Base-by-base conservation (phyloP, 2,329 filamentous ascomycete genomes). In the Cyclaneusma minus region DNA sequence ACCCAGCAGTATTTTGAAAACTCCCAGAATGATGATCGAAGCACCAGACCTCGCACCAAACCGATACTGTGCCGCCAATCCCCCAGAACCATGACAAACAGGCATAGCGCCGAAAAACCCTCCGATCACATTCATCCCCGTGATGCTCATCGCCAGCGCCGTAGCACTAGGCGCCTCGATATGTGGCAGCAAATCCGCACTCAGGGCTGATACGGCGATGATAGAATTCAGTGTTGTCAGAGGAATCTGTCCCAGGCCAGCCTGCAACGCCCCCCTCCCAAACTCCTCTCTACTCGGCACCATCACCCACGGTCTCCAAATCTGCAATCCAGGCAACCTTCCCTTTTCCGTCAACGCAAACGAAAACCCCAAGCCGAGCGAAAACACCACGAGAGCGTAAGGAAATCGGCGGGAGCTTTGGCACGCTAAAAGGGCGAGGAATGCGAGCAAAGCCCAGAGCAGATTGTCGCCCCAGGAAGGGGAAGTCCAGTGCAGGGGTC, bases 91-190 rank as follows among this genome's bases (percentile, higher is more conserved):
- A 47, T 95, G 89, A 45, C 89, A 95, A 4, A 89, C 73, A 3
- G 87, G 89, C 89, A 94, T 95, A 4, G 78, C 79, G 24, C 85
- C 85, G 42, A 93, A 91, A 80, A 82, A 92, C 42, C 81, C 85
- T 10, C 79, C 78, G 1, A 78, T 49, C 3, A 94, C 56, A 46
- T 95, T 95, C 69, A 93, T 91, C 2, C 60, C 42, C 1, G 76
- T 74, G 4, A 95, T 81, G 29, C 82, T 92, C 32, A 85, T 48
- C 2, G 85, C 87, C 16, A 95, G 60, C 1, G 72, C 62, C 0
- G 82, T 87, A 5, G 83, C 75, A 0, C 69, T 70, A 0, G 83
- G 82, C 0, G 73, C 57, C 0, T 67, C 64, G 3, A 77, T 51
- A 2, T 67, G 54, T 0, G 84, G 82, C 3, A 93, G 59, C 7